phyloP scores from a whole-genome alignment of 1,284 basidiomycete species.

The Chondrostereum purpureum region DNA sequence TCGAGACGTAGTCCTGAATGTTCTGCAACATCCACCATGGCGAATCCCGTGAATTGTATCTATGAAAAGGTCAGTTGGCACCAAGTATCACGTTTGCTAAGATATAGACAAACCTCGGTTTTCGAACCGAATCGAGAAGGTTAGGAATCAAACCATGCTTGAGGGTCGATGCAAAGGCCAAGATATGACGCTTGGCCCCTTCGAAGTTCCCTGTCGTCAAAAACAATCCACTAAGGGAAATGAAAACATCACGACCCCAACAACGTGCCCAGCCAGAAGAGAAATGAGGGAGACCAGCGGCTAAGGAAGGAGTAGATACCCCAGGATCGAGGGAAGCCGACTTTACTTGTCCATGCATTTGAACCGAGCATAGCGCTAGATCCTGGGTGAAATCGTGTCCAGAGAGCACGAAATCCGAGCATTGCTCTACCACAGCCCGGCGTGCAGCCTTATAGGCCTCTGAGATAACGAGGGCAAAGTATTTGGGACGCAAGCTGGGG shows the following conservation, averaged over 20 bases:
- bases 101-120: slow-evolving; percentile 56
- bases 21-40: slow-evolving; percentile 99
- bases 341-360: slow-evolving; percentile 87
- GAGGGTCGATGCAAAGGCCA: slow-evolving; percentile 82
- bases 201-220: slow-evolving; percentile 86
- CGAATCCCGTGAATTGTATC: slow-evolving; percentile 88
- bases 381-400: slow-evolving; percentile 89
- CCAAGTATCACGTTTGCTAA: slow-evolving; percentile 10
- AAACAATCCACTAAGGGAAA: slow-evolving; percentile 88
- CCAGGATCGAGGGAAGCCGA: slow-evolving; percentile 80
- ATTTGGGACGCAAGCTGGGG: slow-evolving; percentile 87
- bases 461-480: slow-evolving; percentile 85
- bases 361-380: slow-evolving; percentile 79
- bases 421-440: slow-evolving; percentile 75
- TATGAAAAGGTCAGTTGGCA: slow-evolving; percentile 27
- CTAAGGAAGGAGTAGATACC: slow-evolving; percentile 71
- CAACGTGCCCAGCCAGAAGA: slow-evolving; percentile 86
- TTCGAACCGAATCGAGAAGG: slow-evolving; percentile 80
- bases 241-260: slow-evolving; percentile 97
- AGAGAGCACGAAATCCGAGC: slow-evolving; percentile 75
- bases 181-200: slow-evolving; percentile 80
- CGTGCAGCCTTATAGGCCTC: slow-evolving; percentile 88
- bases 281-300: slow-evolving; percentile 94
- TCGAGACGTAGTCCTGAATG: slow-evolving; percentile 88
- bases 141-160: slow-evolving; percentile 93